phyloP scores from a whole-genome alignment of 805 yeast genomes.

The Candida patagonica region DNA sequence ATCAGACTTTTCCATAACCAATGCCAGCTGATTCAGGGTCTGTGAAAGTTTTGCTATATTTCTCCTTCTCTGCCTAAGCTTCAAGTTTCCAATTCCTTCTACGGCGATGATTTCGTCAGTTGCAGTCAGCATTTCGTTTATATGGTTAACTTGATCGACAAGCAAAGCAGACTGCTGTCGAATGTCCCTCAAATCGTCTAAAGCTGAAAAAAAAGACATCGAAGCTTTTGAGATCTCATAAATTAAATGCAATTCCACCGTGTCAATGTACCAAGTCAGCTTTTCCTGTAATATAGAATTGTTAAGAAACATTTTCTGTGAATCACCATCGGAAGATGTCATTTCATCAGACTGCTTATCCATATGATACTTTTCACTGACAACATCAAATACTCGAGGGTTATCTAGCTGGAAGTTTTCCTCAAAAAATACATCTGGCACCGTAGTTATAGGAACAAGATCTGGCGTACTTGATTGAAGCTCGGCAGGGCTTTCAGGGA shows the following conservation, averaged over 20 bases:
- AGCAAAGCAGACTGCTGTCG: slow-evolving; percentile 41
- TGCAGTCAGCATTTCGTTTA: slow-evolving; percentile 38
- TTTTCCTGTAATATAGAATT: slow-evolving; percentile 61
- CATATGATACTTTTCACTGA: slow-evolving; percentile 43
- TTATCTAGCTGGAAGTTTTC: slow-evolving; percentile 74
- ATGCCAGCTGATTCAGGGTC: slow-evolving; percentile 45
- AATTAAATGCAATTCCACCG: slow-evolving; percentile 72
- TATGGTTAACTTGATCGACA: slow-evolving; percentile 35
- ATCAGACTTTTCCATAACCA: slow-evolving; percentile 37
- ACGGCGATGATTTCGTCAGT: slow-evolving; percentile 43
- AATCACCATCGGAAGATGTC: slow-evolving; percentile 11
- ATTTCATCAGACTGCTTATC: slow-evolving; percentile 26
- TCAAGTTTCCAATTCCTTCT: slow-evolving; percentile 41
- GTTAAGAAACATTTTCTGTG: slow-evolving; percentile 36
- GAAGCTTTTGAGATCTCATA: slow-evolving; percentile 80
- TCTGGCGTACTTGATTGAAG: slow-evolving; percentile 5
- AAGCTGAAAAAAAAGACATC: slow-evolving; percentile 71
- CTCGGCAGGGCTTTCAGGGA: not conserved
- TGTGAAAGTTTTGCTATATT: slow-evolving; percentile 59
- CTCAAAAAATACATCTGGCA: slow-evolving; percentile 65
- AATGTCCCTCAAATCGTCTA: slow-evolving; percentile 66
- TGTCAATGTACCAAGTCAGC: slow-evolving; percentile 73
- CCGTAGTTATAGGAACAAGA: slow-evolving; percentile 30
- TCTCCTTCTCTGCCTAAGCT: slow-evolving; percentile 41
- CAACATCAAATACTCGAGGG: slow-evolving; percentile 72